Base-by-base conservation (phyloP, 768 basidiomycete species). In the Suillus subalutaceus region DNA sequence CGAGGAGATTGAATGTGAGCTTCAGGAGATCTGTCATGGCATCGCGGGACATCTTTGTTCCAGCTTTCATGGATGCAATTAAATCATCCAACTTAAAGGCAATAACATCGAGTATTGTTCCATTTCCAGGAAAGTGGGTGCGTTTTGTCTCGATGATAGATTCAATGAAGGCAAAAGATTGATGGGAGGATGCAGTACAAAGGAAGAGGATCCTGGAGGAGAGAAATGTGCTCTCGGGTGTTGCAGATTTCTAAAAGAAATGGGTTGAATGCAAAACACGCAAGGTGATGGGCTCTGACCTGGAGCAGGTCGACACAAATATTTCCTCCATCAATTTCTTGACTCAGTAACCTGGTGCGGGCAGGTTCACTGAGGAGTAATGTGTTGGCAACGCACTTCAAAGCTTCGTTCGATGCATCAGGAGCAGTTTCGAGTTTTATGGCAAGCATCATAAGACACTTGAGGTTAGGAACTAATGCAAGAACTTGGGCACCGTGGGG, bases 11-110 rank as follows among this genome's bases (percentile, higher is more conserved):
- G 77, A 93, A 96, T 3, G 86, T 81, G 57, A 95, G 83, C 73
- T 98, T 98, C 64, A 98, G 83, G 32, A 95, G 74, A 75, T 98
- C 96, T 4, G 86, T 84, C 80, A 91, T 84, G 3, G 95, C 93
- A 64, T 93, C 92, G 69, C 83, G 84, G 38, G 87, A 81, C 79
- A 86, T 81, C 67, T 84, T 81, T 23, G 83, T 72, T 65, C 87
- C 84, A 48, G 80, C 77, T 50, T 87, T 80, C 66, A 90, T 80
- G 59, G 77, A 79, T 50, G 73, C 76, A 4, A 80, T 77, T 38
- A 92, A 79, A 40, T 82, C 74, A 66, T 92, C 92, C 20, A 92
- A 79, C 69, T 91, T 91, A 16, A 77, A 63, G 16, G 76, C 79
- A 30, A 93, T 82, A 61, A 90, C 83, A 26, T 92, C 90, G 57